Evolutionary conservation across 192 early-diverging fungal genomes (phyloP).

Genomic region (Rhizoclosmatium sp.): DNA sequence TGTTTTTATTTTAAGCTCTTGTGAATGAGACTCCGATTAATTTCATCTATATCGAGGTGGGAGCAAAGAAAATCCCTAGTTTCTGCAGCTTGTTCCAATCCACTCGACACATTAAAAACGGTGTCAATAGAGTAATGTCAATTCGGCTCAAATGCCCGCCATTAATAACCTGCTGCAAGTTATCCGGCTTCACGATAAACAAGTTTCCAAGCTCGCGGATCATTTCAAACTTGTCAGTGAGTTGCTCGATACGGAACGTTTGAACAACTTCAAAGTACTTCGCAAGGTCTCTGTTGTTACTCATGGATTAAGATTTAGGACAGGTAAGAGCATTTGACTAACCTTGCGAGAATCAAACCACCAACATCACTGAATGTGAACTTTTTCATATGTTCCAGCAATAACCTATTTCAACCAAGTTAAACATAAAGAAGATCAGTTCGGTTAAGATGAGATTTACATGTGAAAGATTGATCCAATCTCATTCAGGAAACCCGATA

Average conservation of each 20-base stretch:
- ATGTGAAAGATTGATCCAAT: slow-evolving; percentile 82
- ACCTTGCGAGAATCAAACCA: slow-evolving; percentile 87
- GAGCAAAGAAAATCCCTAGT: slow-evolving; percentile 40
- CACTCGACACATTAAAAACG: slow-evolving; percentile 87
- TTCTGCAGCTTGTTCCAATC: slow-evolving; percentile 68
- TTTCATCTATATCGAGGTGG: not conserved
- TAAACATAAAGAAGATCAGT: not conserved
- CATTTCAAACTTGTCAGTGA: slow-evolving; percentile 89
- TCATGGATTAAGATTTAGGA: not conserved
- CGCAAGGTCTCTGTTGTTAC: slow-evolving; percentile 78
- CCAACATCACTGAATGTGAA: slow-evolving; percentile 86
- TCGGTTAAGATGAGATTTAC: slow-evolving; percentile 52
- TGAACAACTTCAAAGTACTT: slow-evolving; percentile 90
- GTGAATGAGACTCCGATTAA: not conserved
- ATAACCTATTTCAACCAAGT: slow-evolving; percentile 60
- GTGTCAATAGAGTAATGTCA: slow-evolving; percentile 79
- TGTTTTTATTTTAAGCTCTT: not conserved
- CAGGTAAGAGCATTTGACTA: slow-evolving; percentile 21
- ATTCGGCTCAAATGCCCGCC: slow-evolving; percentile 84
- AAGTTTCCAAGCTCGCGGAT: slow-evolving; percentile 92
- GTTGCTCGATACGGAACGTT: slow-evolving; percentile 72
- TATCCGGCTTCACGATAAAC: slow-evolving; percentile 91
- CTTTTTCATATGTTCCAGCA: slow-evolving; percentile 94
- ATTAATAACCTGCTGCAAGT: slow-evolving; percentile 84
- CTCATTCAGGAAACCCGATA: slow-evolving; percentile 77